Conservation (phyloP, 2,329 filamentous ascomycete species). For the Neoarthrinium moseri region DNA sequence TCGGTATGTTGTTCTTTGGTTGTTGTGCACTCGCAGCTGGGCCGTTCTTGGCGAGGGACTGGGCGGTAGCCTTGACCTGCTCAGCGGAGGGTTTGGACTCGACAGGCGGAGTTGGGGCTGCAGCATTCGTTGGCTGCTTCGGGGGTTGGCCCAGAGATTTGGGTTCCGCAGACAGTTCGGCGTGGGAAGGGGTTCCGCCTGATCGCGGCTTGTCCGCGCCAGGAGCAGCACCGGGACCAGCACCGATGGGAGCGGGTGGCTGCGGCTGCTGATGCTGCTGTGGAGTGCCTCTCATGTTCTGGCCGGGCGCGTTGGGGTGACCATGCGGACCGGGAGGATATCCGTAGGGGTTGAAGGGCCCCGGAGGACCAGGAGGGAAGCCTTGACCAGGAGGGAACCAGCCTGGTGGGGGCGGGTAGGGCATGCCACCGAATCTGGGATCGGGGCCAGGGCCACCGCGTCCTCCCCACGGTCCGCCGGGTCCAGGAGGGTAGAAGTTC, state of each 20-base stretch:
- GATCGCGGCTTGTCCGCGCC: constrained; percentile 45
- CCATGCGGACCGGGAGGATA: constrained; percentile 42
- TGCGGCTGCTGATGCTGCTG: constrained; percentile 43
- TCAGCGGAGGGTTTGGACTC: constrained; percentile 66
- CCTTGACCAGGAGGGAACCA: constrained; percentile 80
- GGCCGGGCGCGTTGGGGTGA: constrained; percentile 28
- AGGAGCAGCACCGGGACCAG: constrained; percentile 44
- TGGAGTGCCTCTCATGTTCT: constrained; percentile 29
- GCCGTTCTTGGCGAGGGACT: constrained; percentile 42
- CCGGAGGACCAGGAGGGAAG: constrained; percentile 66
- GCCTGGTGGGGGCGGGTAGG: constrained; percentile 73
- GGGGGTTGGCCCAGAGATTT: constrained; percentile 49
- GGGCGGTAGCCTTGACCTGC: constrained; percentile 52
- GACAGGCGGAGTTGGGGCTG: constrained; percentile 62
- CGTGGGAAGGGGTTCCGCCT: constrained; percentile 42
- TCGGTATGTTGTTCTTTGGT: constrained; percentile 38
- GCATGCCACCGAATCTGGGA: constrained; percentile 71
- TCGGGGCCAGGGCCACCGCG: constrained; percentile 54
- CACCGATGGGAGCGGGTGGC: constrained; percentile 53
- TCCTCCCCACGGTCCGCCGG: constrained; percentile 54
- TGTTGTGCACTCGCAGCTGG: constrained; percentile 32
- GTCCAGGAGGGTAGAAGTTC: constrained; percentile 49
- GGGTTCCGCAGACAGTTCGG: constrained; percentile 49
- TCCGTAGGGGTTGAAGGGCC: constrained; percentile 31
- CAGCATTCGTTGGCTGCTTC: constrained; percentile 40